Base-by-base conservation (phyloP, 176 grass and related monocot species). In the Hordeum marinum region DNA sequence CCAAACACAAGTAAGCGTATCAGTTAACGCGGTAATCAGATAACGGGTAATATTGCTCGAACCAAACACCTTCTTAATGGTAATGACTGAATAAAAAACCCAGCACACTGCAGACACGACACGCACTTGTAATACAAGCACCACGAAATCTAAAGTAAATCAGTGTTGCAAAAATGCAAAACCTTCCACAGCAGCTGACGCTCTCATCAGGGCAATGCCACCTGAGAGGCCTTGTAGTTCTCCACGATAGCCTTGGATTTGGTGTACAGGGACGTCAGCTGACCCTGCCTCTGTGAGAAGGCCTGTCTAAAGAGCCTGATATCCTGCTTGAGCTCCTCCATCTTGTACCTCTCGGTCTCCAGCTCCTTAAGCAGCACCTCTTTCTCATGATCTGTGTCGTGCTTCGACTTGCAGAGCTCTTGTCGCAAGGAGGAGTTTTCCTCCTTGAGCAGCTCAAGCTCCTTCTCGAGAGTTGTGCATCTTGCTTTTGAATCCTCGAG, bases 211-310 rank as follows among this genome's bases (percentile, higher is more conserved):
- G 86, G 78, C 64, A 52, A 37, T 8, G 78, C 21, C 48, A 94
- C 63, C 37, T 87, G 70, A 39, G 86, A 86, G 26, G 76, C 29
- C 87, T 96, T 92, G 62, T 63, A 86, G 63, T 91, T 91, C 43
- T 99, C 91, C 20, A 85, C 60, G n/a, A 99, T 88, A 21, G 93
- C 90, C 88, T 91, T 99, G 12, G 91, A 92, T 71, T 94, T 95
- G 80, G 78, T 76, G 76, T 87, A 94, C 13, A 99, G 78, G 15
- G 96, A 87, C 10, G 85, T 89, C 40, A 95, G 85, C 75, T 92
- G 78, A 7, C 86, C 88, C 55, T 95, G 86, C 68, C 88, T 87
- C 67, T 89, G 82, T 4, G 79, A 79, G 77, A 98, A 94, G 9
- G 86, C 76, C 32, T 80, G 71, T 65, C 79, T 89, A 78, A 99